These are phyloP conservation scores for Podospora sp. DNA, from an alignment of 495 filamentous ascomycete genomes.

Conservation along the genomic window DNA sequence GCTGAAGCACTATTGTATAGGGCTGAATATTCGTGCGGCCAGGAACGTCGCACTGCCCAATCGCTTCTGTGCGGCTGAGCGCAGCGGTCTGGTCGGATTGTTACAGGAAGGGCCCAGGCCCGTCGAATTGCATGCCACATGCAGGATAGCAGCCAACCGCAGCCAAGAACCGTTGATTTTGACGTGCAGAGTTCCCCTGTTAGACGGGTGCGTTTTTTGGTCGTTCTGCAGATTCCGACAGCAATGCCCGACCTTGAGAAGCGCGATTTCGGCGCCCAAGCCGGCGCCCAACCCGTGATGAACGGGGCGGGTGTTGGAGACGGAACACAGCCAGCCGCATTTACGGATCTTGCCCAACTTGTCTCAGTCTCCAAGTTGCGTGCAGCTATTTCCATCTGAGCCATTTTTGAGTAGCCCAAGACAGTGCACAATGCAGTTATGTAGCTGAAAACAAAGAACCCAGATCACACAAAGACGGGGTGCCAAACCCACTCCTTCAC, in stretches of 20 bases:
- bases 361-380: no score
- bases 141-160: slow-evolving; percentile 9
- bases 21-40: background rate
- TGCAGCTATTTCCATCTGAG: no score
- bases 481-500: no score
- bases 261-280: no score
- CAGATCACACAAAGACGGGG: no score
- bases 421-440: no score
- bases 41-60: background rate
- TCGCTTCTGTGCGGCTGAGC: slow-evolving; percentile 7
- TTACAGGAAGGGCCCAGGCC: background rate
- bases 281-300: no score
- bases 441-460: no score
- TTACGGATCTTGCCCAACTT: no score
- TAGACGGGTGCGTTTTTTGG: background rate
- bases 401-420: no score
- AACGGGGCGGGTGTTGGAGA: no score
- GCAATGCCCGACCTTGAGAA: background rate
- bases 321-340: no score
- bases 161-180: background rate
- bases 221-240: background rate
- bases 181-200: background rate
- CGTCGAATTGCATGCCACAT: slow-evolving; percentile 13
- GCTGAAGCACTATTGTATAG: background rate
- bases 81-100: background rate